These are phyloP conservation scores for Yarrowia divulgata DNA, from an alignment of 805 yeast species.

Conservation along the genomic window DNA sequence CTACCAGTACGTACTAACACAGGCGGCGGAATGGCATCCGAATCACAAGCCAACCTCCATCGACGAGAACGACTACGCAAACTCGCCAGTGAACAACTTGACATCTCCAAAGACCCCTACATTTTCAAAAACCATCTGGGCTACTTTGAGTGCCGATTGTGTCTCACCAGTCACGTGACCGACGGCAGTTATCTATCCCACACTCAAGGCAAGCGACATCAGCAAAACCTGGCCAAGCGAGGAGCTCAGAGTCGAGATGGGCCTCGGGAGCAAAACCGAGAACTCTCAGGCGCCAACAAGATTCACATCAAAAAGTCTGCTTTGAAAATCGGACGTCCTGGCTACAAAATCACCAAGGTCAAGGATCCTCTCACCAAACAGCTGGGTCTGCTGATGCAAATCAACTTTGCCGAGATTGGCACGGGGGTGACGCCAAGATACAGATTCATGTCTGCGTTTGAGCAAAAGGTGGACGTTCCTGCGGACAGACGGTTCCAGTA, in stretches of 20 bases:
- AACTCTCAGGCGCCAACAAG: slow-evolving; percentile 40
- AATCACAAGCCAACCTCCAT: slow-evolving; percentile 70
- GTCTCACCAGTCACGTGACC: slow-evolving; percentile 80
- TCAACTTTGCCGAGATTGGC: slow-evolving; percentile 61
- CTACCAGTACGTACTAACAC: slow-evolving; percentile 7
- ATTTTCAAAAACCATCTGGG: slow-evolving; percentile 86
- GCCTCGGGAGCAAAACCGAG: slow-evolving; percentile 46
- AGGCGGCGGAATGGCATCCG: slow-evolving; percentile 86
- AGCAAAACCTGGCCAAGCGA: slow-evolving; percentile 70
- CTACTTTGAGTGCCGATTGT: slow-evolving; percentile 79
- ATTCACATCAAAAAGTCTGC: slow-evolving; percentile 56
- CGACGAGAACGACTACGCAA: slow-evolving; percentile 72
- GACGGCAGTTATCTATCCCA: slow-evolving; percentile 86
- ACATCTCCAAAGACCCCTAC: slow-evolving; percentile 71
- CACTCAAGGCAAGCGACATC: slow-evolving; percentile 84
- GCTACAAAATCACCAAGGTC: slow-evolving; percentile 70
- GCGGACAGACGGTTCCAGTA: slow-evolving; percentile 63
- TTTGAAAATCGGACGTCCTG: slow-evolving; percentile 75
- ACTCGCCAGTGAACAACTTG: slow-evolving; percentile 58
- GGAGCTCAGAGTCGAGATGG: slow-evolving; percentile 51
- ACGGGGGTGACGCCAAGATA: slow-evolving; percentile 63
- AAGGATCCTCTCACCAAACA: slow-evolving; percentile 65
- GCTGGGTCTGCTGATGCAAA: slow-evolving; percentile 70
- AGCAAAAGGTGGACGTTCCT: slow-evolving; percentile 61
- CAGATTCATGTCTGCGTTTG: slow-evolving; percentile 80